These are phyloP conservation scores for Neocallimastix lanati DNA, from an alignment of 192 early-diverging fungal species.

Conservation along the genomic window DNA sequence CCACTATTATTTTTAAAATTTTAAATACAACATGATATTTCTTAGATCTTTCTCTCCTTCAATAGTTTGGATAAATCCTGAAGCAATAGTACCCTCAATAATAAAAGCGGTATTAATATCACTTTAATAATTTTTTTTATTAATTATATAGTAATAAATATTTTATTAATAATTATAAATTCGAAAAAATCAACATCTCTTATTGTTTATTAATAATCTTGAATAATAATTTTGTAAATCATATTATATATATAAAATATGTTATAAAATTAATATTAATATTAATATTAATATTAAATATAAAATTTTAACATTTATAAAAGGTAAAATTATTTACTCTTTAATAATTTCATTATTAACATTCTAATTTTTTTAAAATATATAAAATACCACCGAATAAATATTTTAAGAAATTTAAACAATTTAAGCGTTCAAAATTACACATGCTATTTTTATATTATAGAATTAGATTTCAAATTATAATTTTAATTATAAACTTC, in stretches of 20 bases:
- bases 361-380: background rate
- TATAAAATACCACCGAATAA: background rate
- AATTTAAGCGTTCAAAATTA: background rate
- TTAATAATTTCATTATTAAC: background rate
- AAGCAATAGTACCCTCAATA: constrained; percentile 52
- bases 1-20: constrained; percentile 47
- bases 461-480: too few relatives aligned
- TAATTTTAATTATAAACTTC: too few relatives aligned
- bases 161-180: too few relatives aligned
- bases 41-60: constrained; percentile 99
- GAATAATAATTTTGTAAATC: too few relatives aligned
- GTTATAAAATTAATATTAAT: too few relatives aligned
- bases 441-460: background rate
- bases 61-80: constrained; percentile 66
- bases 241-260: too few relatives aligned
- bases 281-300: too few relatives aligned
- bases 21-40: constrained; percentile 78
- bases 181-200: too few relatives aligned
- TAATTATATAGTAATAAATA: too few relatives aligned
- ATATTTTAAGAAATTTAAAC: background rate
- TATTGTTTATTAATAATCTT: too few relatives aligned
- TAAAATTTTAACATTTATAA: too few relatives aligned
- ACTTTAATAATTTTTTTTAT: too few relatives aligned
- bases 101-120: constrained; percentile 42
- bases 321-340: background rate